Conservation (phyloP, 352 stramenopile genomes). For the Thalassiosira exigua region DNA sequence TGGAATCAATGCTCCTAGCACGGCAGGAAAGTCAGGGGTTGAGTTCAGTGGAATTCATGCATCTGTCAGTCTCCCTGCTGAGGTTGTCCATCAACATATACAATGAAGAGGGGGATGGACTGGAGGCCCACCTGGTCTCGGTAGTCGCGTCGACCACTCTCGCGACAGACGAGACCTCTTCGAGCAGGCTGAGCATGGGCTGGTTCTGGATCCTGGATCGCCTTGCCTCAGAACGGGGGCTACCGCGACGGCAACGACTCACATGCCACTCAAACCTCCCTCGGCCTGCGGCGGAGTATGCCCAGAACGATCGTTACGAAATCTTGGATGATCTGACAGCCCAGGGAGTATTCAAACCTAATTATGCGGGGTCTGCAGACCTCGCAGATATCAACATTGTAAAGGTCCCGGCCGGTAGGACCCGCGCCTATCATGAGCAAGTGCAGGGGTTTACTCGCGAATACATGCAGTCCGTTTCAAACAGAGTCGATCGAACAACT, state of each 20-base stretch:
- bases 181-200: slow-evolving; percentile 74
- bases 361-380: slow-evolving; percentile 71
- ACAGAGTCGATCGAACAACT: slow-evolving; percentile 45
- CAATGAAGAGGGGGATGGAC: slow-evolving; percentile 59
- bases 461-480: slow-evolving; percentile 53
- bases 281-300: slow-evolving; percentile 57
- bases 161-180: slow-evolving; percentile 68
- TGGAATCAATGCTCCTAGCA: slow-evolving; percentile 46
- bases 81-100: slow-evolving; percentile 62
- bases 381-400: slow-evolving; percentile 80
- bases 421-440: slow-evolving; percentile 50
- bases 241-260: slow-evolving; percentile 69
- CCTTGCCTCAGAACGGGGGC: slow-evolving; percentile 52
- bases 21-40: slow-evolving; percentile 34
- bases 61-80: slow-evolving; percentile 65
- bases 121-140: slow-evolving; percentile 84
- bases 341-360: slow-evolving; percentile 72
- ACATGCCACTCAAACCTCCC: slow-evolving; percentile 83
- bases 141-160: slow-evolving; percentile 68
- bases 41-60: slow-evolving; percentile 56
- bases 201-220: slow-evolving; percentile 86
- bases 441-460: slow-evolving; percentile 52
- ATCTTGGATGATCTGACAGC: slow-evolving; percentile 72
- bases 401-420: slow-evolving; percentile 54
- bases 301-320: slow-evolving; percentile 66